Evolutionary conservation across 2,329 filamentous ascomycete genomes (phyloP).

Genomic region (Escovopsis sp.): DNA sequence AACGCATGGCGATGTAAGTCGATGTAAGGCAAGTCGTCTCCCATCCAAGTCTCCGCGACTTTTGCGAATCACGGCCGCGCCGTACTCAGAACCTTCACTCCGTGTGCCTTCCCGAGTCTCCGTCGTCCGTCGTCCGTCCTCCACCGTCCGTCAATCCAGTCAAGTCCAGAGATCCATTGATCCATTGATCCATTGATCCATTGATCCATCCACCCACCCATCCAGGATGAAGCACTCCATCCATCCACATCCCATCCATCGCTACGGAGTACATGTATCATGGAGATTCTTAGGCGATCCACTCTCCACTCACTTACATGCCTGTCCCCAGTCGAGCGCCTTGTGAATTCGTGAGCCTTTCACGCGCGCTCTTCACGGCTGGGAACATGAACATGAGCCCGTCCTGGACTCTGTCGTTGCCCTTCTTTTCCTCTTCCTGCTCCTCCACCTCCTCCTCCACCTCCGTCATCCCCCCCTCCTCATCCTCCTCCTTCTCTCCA

Average conservation of each 20-base stretch:
- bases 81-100: no score
- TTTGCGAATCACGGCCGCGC: no score
- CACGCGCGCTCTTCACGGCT: no score
- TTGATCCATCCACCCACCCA: no score
- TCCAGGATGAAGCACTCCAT: no score
- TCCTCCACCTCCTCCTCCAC: background rate
- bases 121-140: slow-evolving; percentile 11
- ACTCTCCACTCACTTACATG: slow-evolving; percentile 2
- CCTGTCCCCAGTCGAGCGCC: background rate
- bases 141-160: background rate
- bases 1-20: background rate
- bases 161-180: no score
- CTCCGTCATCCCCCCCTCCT: slow-evolving; percentile 1
- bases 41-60: no score
- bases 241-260: background rate
- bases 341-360: no score
- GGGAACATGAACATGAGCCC: no score
- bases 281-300: slow-evolving; percentile 7
- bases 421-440: slow-evolving; percentile 5
- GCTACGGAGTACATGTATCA: no score
- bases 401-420: slow-evolving; percentile 5
- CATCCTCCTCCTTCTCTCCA: background rate
- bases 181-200: no score
- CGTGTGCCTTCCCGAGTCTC: slow-evolving; percentile 9
- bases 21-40: slow-evolving; percentile 1